Percentiles rank a stretch among this genome's conserved stretches.
Evolutionary conservation across 2,329 filamentous ascomycete species (phyloP).

Genomic region (Cordyceps cateniannulata): DNA sequence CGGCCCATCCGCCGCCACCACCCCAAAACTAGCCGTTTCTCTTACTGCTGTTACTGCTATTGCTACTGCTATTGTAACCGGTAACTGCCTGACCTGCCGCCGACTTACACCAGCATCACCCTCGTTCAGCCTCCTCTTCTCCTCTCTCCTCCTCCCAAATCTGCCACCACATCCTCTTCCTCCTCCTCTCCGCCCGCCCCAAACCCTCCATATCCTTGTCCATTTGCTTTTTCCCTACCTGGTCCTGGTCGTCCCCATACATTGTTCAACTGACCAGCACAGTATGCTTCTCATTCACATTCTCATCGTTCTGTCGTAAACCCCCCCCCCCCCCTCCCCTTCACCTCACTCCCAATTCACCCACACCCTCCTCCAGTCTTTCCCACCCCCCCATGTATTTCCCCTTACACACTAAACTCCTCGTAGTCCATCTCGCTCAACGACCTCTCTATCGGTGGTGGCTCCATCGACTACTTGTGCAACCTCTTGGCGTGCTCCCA

Average conservation of each 20-base stretch:
- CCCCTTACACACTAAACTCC: slow-evolving; percentile 4
- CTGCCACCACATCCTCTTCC: background rate
- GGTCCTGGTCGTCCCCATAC: background rate
- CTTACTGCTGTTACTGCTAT: background rate
- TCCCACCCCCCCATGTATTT: background rate
- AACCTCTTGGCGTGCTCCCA: background rate
- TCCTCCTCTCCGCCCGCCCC: background rate
- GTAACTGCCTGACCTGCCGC: slow-evolving; percentile 2
- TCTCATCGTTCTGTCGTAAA: background rate
- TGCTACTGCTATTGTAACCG: background rate
- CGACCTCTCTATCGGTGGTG: slow-evolving; percentile 9
- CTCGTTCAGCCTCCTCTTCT: background rate
- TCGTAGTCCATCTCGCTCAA: slow-evolving; percentile 9
- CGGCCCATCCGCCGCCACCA: background rate
- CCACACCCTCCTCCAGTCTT: background rate
- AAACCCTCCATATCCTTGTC: background rate
- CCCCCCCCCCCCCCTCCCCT: background rate
- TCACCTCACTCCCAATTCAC: too few species aligned
- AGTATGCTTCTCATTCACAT: background rate
- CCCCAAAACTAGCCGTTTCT: background rate
- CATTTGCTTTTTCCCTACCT: background rate
- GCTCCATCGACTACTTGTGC: slow-evolving; percentile 6
- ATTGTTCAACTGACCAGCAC: background rate
- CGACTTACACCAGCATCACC: slow-evolving; percentile 4
- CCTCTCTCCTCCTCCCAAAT: background rate